Percentiles rank a stretch among this genome's conserved stretches.
These are phyloP conservation scores for Fusarium sp. DNA, from an alignment of 2,329 filamentous ascomycete genomes.

Conservation along the genomic window DNA sequence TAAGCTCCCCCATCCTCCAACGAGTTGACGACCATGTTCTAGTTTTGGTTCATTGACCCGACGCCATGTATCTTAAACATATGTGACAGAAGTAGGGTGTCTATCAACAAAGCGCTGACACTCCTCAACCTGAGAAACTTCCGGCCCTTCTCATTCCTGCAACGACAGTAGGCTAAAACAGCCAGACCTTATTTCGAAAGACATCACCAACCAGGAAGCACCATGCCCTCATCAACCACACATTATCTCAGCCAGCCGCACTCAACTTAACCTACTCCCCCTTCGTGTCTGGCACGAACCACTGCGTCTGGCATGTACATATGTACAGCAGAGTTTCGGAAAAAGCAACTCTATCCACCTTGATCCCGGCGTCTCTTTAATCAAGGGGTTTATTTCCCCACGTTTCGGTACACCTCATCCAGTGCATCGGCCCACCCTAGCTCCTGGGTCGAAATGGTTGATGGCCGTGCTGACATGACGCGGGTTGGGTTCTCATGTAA, in stretches of 20 bases:
- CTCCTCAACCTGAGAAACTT: not conserved
- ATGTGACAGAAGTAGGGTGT: not conserved
- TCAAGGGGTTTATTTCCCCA: slow-evolving; percentile 12
- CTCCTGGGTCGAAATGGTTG: slow-evolving; percentile 3
- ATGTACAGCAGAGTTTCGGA: not conserved
- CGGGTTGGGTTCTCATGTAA: not conserved
- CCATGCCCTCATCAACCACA: not conserved
- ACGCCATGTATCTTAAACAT: not conserved
- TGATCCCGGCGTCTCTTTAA: slow-evolving; percentile 1
- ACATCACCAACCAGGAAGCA: not conserved
- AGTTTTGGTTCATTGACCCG: not conserved
- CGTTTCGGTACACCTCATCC: slow-evolving; percentile 18
- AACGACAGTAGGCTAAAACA: not conserved
- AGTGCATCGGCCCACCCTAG: slow-evolving; percentile 10
- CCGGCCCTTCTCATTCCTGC: not conserved
- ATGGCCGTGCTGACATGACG: not conserved
- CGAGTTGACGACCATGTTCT: not conserved
- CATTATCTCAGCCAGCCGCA: not conserved
- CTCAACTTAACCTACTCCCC: not conserved
- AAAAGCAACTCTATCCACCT: slow-evolving; percentile 18
- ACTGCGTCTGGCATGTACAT: not conserved
- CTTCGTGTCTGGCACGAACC: not conserved
- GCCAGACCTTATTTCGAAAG: not conserved
- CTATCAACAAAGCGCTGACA: not conserved
- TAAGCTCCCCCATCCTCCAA: not conserved